These are phyloP conservation scores for Aristolochia fimbriata DNA, from an alignment of 164 flowering plant species.

Conservation along the genomic window DNA sequence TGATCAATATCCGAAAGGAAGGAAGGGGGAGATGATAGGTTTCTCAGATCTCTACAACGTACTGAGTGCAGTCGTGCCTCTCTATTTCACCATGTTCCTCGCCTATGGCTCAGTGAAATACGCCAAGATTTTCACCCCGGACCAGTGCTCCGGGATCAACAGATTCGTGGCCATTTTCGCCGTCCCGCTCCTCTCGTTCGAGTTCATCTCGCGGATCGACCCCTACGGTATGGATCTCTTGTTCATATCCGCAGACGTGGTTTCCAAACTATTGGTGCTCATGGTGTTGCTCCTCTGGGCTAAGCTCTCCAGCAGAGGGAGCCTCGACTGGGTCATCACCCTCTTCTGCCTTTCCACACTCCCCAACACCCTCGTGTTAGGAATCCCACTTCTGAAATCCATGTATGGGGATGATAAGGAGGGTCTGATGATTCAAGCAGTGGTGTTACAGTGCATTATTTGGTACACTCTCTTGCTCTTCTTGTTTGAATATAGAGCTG, in stretches of 20 bases:
- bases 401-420: conserved; percentile 31
- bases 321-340: conserved; percentile 32
- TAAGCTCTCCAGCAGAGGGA: conserved; percentile 14
- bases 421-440: conserved; percentile 25
- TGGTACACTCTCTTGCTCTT: conserved; percentile 32
- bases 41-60: conserved; percentile 24
- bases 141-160: conserved; percentile 37
- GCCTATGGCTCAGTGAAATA: conserved; percentile 30
- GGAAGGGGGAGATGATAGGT: conserved; percentile 14
- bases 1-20: not conserved
- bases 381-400: conserved; percentile 28
- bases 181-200: conserved; percentile 30
- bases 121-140: conserved; percentile 27
- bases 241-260: conserved; percentile 26
- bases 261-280: conserved; percentile 20
- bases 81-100: conserved; percentile 31
- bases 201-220: conserved; percentile 27
- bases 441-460: conserved; percentile 28
- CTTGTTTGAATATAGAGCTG: conserved; percentile 30
- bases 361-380: conserved; percentile 37
- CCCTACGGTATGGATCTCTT: conserved; percentile 25
- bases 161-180: conserved; percentile 28
- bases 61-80: conserved; percentile 27
- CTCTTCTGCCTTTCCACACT: conserved; percentile 29
- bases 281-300: conserved; percentile 19